Evolutionary conservation across 139 green algal genomes (phyloP).

Genomic region (Volvox reticuliferus): DNA sequence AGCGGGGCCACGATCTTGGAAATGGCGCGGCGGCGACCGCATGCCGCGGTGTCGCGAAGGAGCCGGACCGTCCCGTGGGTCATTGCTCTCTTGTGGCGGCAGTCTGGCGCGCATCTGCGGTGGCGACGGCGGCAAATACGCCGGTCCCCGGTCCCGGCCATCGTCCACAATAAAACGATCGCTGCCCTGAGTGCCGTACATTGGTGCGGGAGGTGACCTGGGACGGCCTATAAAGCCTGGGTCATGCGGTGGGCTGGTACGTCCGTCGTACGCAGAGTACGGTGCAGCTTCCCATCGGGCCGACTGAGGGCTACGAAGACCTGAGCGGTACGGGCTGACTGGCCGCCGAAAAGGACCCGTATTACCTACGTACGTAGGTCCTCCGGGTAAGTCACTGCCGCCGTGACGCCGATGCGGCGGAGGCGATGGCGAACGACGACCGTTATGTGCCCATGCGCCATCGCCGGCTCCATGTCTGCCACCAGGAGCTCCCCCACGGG

Average conservation of each 20-base stretch:
- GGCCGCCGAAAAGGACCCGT: background rate
- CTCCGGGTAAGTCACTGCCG: background rate
- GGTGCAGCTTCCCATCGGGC: background rate
- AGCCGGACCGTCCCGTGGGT: background rate
- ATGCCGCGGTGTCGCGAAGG: background rate
- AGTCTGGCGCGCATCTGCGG: background rate
- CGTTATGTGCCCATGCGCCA: too few species aligned
- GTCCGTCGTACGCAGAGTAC: background rate
- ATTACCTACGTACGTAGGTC: background rate
- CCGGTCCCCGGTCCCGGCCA: background rate
- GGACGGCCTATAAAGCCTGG: background rate
- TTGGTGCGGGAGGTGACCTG: background rate
- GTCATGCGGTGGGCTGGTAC: background rate
- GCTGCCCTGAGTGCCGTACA: background rate
- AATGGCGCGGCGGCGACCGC: background rate
- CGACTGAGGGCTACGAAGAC: background rate
- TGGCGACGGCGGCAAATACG: background rate
- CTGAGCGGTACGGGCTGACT: background rate
- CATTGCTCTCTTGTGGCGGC: background rate
- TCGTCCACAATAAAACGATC: too few species aligned
- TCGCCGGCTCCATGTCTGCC: too few species aligned
- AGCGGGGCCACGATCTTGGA: background rate
- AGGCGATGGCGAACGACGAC: too few species aligned
- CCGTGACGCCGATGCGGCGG: background rate
- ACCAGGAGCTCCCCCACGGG: too few species aligned